phyloP scores from a whole-genome alignment of 1,284 basidiomycete genomes.

The Cystodermella granulosa region DNA sequence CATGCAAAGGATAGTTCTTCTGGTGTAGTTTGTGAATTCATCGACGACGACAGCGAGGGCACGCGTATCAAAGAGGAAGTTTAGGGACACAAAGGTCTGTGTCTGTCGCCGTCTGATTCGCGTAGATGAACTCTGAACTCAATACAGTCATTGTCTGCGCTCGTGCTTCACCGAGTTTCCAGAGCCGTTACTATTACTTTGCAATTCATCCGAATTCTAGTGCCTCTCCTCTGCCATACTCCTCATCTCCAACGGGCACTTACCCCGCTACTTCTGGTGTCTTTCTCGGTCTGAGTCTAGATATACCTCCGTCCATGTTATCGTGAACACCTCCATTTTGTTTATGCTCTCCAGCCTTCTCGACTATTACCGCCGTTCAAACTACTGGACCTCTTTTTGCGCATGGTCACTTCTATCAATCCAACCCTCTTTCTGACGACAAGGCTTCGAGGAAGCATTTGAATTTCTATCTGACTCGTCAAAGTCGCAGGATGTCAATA shows the following conservation, averaged over 20 bases:
- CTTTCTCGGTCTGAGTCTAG: constrained; percentile 52
- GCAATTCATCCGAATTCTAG: constrained; percentile 56
- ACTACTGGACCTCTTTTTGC: constrained; percentile 41
- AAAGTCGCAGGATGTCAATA: constrained; percentile 42
- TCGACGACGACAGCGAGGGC: constrained; percentile 48
- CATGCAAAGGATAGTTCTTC: constrained; percentile 81
- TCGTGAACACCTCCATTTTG: constrained; percentile 55
- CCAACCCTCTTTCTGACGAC: constrained; percentile 69
- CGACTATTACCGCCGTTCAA: too few species aligned
- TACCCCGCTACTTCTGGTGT: constrained; percentile 58
- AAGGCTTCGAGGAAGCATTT: too few species aligned
- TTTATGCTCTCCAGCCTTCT: constrained; percentile 22
- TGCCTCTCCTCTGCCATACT: constrained; percentile 55
- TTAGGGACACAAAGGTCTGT: constrained; percentile 91
- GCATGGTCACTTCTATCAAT: constrained; percentile 62
- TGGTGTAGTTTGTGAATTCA: constrained; percentile 87
- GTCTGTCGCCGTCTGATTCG: too few species aligned
- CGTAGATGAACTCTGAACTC: constrained; percentile 3
- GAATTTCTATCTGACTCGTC: too few species aligned
- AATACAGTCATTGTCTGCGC: constrained; percentile 84
- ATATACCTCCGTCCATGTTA: constrained; percentile 34
- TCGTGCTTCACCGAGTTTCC: constrained; percentile 82
- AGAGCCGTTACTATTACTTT: constrained; percentile 81
- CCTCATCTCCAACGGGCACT: constrained; percentile 47
- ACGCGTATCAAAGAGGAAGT: constrained; percentile 55